Base-by-base conservation (phyloP, 495 filamentous ascomycete species). In the Aspergillus sparsus region DNA sequence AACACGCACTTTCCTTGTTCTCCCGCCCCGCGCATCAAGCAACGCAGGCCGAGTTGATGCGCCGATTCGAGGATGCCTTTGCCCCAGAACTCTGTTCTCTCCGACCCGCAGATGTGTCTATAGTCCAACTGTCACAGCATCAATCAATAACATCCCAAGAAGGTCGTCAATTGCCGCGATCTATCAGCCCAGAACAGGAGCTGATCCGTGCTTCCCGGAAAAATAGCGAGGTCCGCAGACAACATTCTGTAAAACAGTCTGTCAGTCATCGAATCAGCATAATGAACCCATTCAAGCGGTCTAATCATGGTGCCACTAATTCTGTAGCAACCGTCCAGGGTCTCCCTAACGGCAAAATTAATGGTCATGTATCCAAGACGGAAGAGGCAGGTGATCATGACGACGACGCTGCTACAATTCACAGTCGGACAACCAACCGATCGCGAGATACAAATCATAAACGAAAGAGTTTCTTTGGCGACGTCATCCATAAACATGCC, bases 1-100 rank as follows among this genome's bases (percentile, higher is more conserved):
- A 93, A 76, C 86, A 91, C 57, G 92, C 90, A 63, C 70, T 98
- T 53, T 79, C 82, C 8, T 81, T 88, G 55, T 91, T 89, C 68
- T 75, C 76, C 39, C 76, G 82, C 35, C 84, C 77, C 67, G 83
- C 79, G 21, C 82, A 82, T 47, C 74, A 80, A 82, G 85, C 82
- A 62, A 86, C 83, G 2, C 81, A 83, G 59, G 71, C 76, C 27
- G 80, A 85, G 57, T 78, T 82, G 66, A 80, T 67, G 66, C 80
- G 68, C 11, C 76, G 74, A 35, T 79, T 79, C 36, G 78, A 81
- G 49, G 67, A 69, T 13, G 71, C 68, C 1, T 81, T 78, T 68
- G 85, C 86, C 59, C 80, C 85, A 61, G 74, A 77, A 63, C 32
- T 76, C 9, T 62, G 62, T 9, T 62, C 72, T 12, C 66, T 77